Base-by-base conservation (phyloP, 1,284 basidiomycete genomes). In the Ceratobasidium sp. region DNA sequence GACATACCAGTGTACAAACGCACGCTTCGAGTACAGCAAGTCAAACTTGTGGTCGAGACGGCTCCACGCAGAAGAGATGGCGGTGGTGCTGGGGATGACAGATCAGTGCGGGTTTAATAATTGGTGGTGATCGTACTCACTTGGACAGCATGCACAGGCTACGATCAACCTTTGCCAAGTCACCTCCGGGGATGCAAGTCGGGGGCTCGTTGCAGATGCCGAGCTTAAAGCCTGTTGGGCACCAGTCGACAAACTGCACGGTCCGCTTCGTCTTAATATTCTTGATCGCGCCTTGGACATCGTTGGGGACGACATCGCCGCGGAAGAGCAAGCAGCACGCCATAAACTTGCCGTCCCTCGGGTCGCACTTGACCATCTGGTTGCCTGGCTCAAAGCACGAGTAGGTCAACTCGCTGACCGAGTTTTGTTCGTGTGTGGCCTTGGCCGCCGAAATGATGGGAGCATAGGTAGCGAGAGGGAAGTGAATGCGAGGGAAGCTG, bases 241-340 rank as follows among this genome's bases (percentile, higher is more conserved):
- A 99, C 97, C 97, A 99, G 86, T 99, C 97, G 80, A 96, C 95
- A 83, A 96, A 96, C 85, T 98, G 96, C 83, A 99, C 98, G 46
- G 96, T 97, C 82, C 93, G 92, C 90, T 96, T 97, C 79, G 96
- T 98, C 90, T 97, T 98, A 88, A 99, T 96, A 83, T 90, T 93
- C 77, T 94, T 92, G 81, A 99, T 94, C 78, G 97, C 97, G 79
- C 94, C 92, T 83, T 97, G 95, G 83, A 94, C 94, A 85, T 99
- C 97, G 90, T 98, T 98, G 83, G 64, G 97, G 96, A 97, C 97
- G 81, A 99, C 96, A 84, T 99, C 97, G 82, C 97, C 97, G 84
- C 97, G 95, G 89, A 94, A 97, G 68, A 96, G 88, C 79, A 96
- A 86, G 83, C 92, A 94, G 86, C 95, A 96, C 65, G 95, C 95